Evolutionary conservation across 257 asterid genomes (phyloP), one percentile per base, ranked within the genome.

Genomic region (Fraxinus cuspidata): DNA sequence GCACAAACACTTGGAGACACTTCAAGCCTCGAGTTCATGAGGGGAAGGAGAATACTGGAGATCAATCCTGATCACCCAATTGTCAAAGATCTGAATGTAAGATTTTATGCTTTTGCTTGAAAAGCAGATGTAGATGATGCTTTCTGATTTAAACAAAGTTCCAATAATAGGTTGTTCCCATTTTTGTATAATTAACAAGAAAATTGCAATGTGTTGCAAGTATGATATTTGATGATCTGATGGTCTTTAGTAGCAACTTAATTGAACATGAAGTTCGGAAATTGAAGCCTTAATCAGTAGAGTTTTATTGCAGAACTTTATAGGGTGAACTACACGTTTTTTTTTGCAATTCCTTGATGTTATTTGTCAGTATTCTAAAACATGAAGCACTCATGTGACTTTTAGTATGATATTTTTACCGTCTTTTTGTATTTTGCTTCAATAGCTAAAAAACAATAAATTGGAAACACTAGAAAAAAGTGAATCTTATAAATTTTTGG

Each of bases 1-100:
- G 99, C 99, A 15, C 99, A 96, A 79, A 93, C 99, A 16, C 97
- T 96, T 19, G 98, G 98, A 65, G 98, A 96, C 87, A 87, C 93
- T 65, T 42, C 97, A 44, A 90, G 97, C 84, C 91, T 92, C 25
- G 99, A 93, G 86, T 96, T 96, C 86, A 96, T 93, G 99, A 89
- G 92, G 88, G 98, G 99, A 35, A 85, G 99, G 84, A 93, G 99
- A 85, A 96, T 96, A 70, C 68, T 96, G 81, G 99, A 96, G 88
- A 90, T 96, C 79, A 96, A 93, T 87, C 96, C 99, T 12, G 98
- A 92, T 1, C 99, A 96, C 79, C 99, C 99, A 0, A 88, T 96
- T 31, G 87, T 96, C 84, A 93, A 93, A 78, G 99, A 96, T 87
- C 92, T 96, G 38, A 93, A 88, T 58, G 99, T 96, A 89, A 71